A percentile compares a stretch with the other conserved stretches of the same genome.
phyloP scores from a whole-genome alignment of 2,329 filamentous ascomycete species.

The Colletotrichum cereale region DNA sequence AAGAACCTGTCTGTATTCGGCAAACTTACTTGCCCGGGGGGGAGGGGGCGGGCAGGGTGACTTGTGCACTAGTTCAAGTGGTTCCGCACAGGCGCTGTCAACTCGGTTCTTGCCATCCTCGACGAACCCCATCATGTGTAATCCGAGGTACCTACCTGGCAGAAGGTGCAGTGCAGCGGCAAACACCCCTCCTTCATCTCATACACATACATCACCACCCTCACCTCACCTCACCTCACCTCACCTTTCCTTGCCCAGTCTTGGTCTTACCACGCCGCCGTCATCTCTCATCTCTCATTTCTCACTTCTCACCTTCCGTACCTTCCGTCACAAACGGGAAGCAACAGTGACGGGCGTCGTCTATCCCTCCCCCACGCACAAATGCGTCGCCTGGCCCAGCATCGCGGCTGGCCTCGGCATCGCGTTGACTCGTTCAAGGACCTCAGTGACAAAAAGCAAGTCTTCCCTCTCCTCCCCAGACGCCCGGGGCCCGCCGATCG shows the following conservation, averaged over 20 bases:
- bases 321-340: slow-evolving; percentile 22
- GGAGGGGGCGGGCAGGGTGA: not conserved
- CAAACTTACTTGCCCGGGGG: not conserved
- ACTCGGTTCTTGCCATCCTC: not conserved
- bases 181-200: not conserved
- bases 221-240: not conserved
- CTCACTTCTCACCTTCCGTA: slow-evolving; percentile 25
- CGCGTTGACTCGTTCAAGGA: slow-evolving; percentile 11
- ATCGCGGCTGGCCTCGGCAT: slow-evolving; percentile 35
- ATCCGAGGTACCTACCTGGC: not conserved
- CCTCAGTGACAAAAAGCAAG: slow-evolving; percentile 8
- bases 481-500: slow-evolving; percentile 31
- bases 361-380: not conserved
- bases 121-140: slow-evolving; percentile 1
- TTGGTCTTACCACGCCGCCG: not conserved
- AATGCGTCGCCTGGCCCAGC: slow-evolving; percentile 23
- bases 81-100: not conserved
- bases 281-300: slow-evolving; percentile 25
- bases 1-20: not conserved
- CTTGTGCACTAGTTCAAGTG: not conserved
- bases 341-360: not conserved
- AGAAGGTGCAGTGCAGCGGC: not conserved
- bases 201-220: not conserved
- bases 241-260: slow-evolving; percentile 7
- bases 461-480: slow-evolving; percentile 6